Conservation (phyloP, 2,329 filamentous ascomycete species). For the Hypoxylon sp. region DNA sequence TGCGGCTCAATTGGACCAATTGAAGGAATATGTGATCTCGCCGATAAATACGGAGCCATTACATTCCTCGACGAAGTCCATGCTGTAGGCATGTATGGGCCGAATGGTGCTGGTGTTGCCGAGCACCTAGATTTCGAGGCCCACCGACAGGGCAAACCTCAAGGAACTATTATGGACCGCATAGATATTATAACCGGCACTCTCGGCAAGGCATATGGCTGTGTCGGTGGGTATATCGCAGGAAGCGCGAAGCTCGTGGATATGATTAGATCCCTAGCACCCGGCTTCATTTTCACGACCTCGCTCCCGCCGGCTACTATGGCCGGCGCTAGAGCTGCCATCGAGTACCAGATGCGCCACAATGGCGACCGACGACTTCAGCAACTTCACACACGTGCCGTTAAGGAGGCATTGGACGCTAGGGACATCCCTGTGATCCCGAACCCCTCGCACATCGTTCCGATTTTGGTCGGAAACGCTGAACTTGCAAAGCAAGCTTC, state of each 20-base stretch:
- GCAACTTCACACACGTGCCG: conserved; percentile 94
- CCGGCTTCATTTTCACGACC: conserved; percentile 99
- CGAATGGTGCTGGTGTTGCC: conserved; percentile 92
- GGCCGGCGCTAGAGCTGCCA: conserved; percentile 91
- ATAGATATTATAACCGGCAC: conserved; percentile 98
- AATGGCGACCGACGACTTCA: conserved; percentile 90
- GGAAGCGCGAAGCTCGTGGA: conserved; percentile 89
- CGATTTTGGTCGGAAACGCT: conserved; percentile 92
- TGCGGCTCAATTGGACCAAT: conserved; percentile 97
- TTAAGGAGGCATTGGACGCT: conserved; percentile 84
- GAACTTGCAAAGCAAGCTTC: conserved; percentile 92
- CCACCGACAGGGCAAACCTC: conserved; percentile 78
- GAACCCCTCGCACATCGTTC: conserved; percentile 96
- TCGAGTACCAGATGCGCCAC: conserved; percentile 91
- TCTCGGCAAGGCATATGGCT: conserved; percentile 96
- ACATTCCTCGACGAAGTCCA: conserved; percentile 99
- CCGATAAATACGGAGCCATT: conserved; percentile 96
- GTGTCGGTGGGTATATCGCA: conserved; percentile 97
- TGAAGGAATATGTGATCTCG: conserved; percentile 93
- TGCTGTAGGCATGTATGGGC: conserved; percentile 99
- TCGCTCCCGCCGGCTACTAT: conserved; percentile 96
- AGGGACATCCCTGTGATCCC: conserved; percentile 96
- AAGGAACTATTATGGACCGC: conserved; percentile 92
- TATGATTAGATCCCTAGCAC: conserved; percentile 91
- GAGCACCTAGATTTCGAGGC: conserved; percentile 96